A percentile compares a stretch with the other conserved stretches of the same genome.
Evolutionary conservation across 371 early-diverging fungal genomes (phyloP).

Genomic region (Mortierella polycephala): DNA sequence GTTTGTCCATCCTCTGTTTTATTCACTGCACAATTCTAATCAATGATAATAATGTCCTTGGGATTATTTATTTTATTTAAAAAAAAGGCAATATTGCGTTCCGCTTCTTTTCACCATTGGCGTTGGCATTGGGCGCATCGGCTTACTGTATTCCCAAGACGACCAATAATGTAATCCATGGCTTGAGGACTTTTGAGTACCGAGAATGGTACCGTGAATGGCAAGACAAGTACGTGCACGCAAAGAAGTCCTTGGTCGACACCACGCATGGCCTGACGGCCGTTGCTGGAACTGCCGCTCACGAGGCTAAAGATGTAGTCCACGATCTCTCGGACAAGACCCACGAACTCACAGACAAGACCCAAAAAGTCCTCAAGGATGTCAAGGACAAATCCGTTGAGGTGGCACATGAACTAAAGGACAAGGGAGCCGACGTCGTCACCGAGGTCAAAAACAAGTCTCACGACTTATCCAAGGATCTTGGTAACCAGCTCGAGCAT

Average conservation of each 20-base stretch:
- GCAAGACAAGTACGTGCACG: conserved; percentile 23
- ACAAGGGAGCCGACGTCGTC: conserved; percentile 9
- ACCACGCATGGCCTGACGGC: conserved; percentile 16
- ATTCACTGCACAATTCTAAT: too few relatives aligned
- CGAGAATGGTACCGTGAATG: conserved; percentile 18
- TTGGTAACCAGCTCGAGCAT: conserved; percentile 7
- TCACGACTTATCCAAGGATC: conserved; percentile 10
- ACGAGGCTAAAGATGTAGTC: conserved; percentile 21
- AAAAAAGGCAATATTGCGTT: conserved; percentile 34
- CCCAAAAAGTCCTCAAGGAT: conserved; percentile 13
- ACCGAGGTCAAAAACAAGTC: conserved; percentile 21
- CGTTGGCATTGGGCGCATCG: conserved; percentile 31
- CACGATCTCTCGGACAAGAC: conserved; percentile 40
- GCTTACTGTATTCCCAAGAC: conserved; percentile 49
- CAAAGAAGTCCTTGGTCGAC: conserved; percentile 26
- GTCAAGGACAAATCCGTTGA: conserved; percentile 29
- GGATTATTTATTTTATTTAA: conserved; percentile 3
- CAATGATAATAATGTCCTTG: neutral
- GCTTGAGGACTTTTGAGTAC: conserved; percentile 33
- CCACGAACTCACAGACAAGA: conserved; percentile 28
- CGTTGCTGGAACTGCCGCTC: conserved; percentile 13
- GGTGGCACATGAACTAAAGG: conserved; percentile 26
- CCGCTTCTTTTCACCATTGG: conserved; percentile 37
- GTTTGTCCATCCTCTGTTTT: too few relatives aligned
- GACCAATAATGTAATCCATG: conserved; percentile 41